Conservation (phyloP, 2,329 filamentous ascomycete species). For the Hypoxylon sp. region DNA sequence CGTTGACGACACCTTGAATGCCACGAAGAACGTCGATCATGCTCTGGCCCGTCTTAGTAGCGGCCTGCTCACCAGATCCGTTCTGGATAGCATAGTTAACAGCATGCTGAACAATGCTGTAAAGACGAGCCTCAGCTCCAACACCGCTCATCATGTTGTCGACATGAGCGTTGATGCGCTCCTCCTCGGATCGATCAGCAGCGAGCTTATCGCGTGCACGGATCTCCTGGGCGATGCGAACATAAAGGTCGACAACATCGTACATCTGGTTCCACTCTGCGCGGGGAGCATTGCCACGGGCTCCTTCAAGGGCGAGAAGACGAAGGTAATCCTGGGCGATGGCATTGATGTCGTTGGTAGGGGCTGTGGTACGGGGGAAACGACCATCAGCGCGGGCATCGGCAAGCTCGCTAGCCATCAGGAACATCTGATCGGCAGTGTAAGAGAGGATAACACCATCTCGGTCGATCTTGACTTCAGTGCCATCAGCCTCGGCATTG, state of each 20-base stretch:
- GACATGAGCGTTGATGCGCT: constrained; percentile 39
- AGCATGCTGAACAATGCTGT: constrained; percentile 44
- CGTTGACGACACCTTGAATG: constrained; percentile 17
- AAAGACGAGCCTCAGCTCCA: constrained; percentile 38
- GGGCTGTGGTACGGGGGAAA: constrained; percentile 47
- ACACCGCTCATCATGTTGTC: constrained; percentile 39
- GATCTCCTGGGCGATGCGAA: constrained; percentile 49
- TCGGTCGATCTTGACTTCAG: background rate
- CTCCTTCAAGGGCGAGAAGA: constrained; percentile 44
- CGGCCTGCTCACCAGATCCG: constrained; percentile 54
- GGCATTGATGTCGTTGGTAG: constrained; percentile 40
- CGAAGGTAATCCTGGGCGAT: constrained; percentile 46
- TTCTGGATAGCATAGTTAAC: constrained; percentile 47
- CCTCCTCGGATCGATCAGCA: constrained; percentile 32
- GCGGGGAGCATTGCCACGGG: constrained; percentile 34
- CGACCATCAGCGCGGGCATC: constrained; percentile 46
- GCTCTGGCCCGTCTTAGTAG: constrained; percentile 42
- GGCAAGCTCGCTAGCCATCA: constrained; percentile 46
- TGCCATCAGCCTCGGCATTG: background rate
- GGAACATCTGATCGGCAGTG: constrained; percentile 31
- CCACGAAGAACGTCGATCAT: constrained; percentile 30
- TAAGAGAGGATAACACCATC: background rate
- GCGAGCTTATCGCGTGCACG: constrained; percentile 48
- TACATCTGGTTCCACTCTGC: constrained; percentile 31
- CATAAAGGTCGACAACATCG: constrained; percentile 32